phyloP scores from a whole-genome alignment of 768 basidiomycete genomes.

The Tricholoma flavovirens region DNA sequence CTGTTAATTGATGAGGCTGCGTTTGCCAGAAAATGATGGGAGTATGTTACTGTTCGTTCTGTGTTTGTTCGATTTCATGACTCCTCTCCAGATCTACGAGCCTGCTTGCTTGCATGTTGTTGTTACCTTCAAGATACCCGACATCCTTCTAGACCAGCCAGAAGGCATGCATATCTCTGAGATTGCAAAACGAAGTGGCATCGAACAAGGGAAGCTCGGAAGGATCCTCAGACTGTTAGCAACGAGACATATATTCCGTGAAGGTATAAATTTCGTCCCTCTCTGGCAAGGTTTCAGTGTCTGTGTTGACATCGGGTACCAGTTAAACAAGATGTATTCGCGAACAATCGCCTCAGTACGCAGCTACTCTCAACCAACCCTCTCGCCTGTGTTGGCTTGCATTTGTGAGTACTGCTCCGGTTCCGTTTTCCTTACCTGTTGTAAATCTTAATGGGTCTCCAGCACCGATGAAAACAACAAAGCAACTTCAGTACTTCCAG shows the following conservation, averaged over 20 bases:
- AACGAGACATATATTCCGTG: constrained; percentile 32
- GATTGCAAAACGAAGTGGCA: constrained; percentile 21
- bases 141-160: constrained; percentile 27
- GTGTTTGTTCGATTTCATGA: background rate
- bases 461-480: constrained; percentile 17
- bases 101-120: constrained; percentile 31
- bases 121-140: constrained; percentile 29
- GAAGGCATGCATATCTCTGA: constrained; percentile 30
- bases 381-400: constrained; percentile 18
- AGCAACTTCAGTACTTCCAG: constrained; percentile 23
- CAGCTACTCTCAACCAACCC: constrained; percentile 27
- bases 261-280: constrained; percentile 17
- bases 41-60: background rate
- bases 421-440: background rate
- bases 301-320: constrained; percentile 6
- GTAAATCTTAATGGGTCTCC: background rate
- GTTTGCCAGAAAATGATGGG: background rate
- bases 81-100: constrained; percentile 19
- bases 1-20: background rate
- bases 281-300: constrained; percentile 5
- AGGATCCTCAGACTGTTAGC: constrained; percentile 33
- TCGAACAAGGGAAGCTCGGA: constrained; percentile 30
- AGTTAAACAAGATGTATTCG: constrained; percentile 33
- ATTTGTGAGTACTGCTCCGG: constrained; percentile 17
- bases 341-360: constrained; percentile 36